Base-by-base conservation (phyloP, 352 stramenopile genomes). In the Pythium sp. region DNA sequence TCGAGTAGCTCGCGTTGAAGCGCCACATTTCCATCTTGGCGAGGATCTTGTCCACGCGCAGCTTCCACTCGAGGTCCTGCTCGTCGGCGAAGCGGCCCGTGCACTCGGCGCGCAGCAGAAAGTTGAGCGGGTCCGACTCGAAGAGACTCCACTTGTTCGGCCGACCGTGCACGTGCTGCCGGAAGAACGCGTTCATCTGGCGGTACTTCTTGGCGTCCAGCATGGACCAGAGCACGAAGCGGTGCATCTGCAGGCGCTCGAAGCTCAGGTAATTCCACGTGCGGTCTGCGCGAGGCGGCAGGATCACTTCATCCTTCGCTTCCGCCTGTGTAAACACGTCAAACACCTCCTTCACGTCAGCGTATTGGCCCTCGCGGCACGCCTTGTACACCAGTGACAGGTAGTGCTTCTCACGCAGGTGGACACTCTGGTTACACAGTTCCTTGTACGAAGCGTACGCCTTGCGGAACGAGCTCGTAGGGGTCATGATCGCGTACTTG, bases 371-470 rank as follows among this genome's bases (percentile, higher is more conserved):
- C 64, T 82, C 81, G 15, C 77, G 65, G 32, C 68, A 81, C 9
- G 84, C 81, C 56, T 92, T 92, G 72, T 88, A 85, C 49, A 90
- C 59, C n/a, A 92, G 71, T 62, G 78, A 79, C 22, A 87, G 65
- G 69, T 85, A 90, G 43, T 80, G 56, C 65, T 68, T 66, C 64
- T 86, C 77, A 0, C 62, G 34, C n/a, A 89, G 62, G 51, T 58
- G 73, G 7, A 71, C 2, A 5, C 58, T 43, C 15, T 70, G 71
- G 0, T 43, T 54, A 9, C 65, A 65, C 6, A 79, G 70, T 43
- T 69, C 62, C 38, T 62, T 26, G 34, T 60, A 49, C 14, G 64
- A 58, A 9, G 9, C 9, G 46, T 64, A 18, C 1, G 64, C 64
- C 1, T 59, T 22, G 20, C 49, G 30, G 12, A 70, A 70, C 12